These are phyloP conservation scores for Tilletia caries DNA, from an alignment of 1,284 basidiomycete species.

Conservation along the genomic window DNA sequence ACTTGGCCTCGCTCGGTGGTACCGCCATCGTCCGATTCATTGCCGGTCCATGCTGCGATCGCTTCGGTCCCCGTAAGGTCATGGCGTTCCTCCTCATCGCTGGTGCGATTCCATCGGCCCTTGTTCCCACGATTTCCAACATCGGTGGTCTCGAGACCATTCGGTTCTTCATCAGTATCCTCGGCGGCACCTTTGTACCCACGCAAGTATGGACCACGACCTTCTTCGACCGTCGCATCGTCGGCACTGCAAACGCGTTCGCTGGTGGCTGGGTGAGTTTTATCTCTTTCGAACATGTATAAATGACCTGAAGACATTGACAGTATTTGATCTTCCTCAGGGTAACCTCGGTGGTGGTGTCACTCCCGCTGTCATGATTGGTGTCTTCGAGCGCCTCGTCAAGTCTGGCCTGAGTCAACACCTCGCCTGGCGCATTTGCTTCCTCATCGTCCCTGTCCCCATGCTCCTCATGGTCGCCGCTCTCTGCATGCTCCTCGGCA, in stretches of 20 bases:
- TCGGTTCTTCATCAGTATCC: conserved; percentile 60
- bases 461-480: conserved; percentile 59
- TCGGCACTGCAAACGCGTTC: conserved; percentile 58
- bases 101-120: conserved; percentile 66
- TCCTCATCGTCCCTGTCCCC: conserved; percentile 64
- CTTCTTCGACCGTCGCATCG: conserved; percentile 65
- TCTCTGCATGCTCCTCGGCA: conserved; percentile 60
- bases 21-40: conserved; percentile 60
- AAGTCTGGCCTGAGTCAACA: conserved; percentile 57
- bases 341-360: conserved; percentile 61
- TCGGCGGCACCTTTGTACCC: conserved; percentile 65
- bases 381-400: conserved; percentile 59
- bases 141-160: conserved; percentile 60
- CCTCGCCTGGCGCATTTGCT: conserved; percentile 63
- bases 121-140: conserved; percentile 61
- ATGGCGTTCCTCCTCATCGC: conserved; percentile 64
- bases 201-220: conserved; percentile 63
- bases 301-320: too few relatives aligned
- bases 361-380: conserved; percentile 62
- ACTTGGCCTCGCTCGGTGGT: conserved; percentile 62
- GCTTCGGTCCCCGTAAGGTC: conserved; percentile 61
- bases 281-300: not conserved
- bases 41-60: conserved; percentile 63
- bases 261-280: conserved; percentile 35
- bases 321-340: conserved; percentile 32